A percentile compares a stretch with the other conserved stretches of the same genome.
phyloP scores from a whole-genome alignment of 257 asterid species.

The Catharanthus roseus region DNA sequence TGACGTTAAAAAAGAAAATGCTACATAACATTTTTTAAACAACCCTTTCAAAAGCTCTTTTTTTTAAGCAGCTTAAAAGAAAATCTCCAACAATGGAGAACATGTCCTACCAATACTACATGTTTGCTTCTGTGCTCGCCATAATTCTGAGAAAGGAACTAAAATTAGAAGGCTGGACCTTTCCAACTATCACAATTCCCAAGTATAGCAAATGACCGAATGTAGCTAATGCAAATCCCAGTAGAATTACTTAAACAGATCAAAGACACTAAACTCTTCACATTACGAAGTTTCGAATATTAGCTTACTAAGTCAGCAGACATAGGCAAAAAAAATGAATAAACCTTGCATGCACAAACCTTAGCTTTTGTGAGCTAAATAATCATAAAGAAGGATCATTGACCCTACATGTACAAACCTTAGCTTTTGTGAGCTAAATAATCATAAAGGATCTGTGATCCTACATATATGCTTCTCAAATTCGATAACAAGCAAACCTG shows the following conservation, averaged over 20 bases:
- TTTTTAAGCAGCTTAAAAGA: too few relatives aligned
- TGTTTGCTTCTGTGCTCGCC: not conserved
- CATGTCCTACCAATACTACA: too few relatives aligned
- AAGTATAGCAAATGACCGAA: not conserved
- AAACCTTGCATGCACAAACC: not conserved
- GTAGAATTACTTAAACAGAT: not conserved
- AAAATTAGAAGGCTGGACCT: not conserved
- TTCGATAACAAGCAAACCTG: conserved; percentile 49
- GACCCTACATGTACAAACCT: not conserved
- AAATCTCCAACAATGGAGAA: too few relatives aligned
- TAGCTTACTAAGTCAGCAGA: not conserved
- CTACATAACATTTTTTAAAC: too few relatives aligned
- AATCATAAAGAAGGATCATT: not conserved
- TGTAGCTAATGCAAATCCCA: not conserved
- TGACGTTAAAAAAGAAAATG: too few relatives aligned
- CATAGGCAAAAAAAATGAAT: not conserved
- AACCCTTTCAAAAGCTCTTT: too few relatives aligned
- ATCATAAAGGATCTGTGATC: conserved; percentile 4
- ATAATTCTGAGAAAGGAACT: not conserved
- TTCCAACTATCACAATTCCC: not conserved
- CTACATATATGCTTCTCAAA: not conserved
- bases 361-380: not conserved
- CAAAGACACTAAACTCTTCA: not conserved
- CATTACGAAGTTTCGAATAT: not conserved
- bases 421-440: not conserved